Percentiles rank a stretch among this genome's conserved stretches.
Evolutionary conservation across 495 filamentous ascomycete genomes (phyloP).

Genomic region (Friedmanniomyces endolithicus): DNA sequence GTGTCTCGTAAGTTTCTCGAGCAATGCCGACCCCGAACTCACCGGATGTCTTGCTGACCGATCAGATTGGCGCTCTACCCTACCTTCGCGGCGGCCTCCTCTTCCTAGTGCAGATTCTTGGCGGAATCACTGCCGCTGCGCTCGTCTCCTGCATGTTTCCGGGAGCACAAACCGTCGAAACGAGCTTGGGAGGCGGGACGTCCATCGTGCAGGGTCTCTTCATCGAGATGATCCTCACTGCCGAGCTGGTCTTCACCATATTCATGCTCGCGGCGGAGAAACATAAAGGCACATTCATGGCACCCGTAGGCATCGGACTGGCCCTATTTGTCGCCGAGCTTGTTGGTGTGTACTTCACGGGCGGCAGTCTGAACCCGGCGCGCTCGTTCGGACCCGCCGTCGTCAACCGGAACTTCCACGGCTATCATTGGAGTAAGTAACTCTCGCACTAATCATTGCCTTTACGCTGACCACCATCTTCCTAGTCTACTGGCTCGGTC

Average conservation of each 20-base stretch:
- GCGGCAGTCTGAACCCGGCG: conserved; percentile 61
- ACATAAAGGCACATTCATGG: conserved; percentile 65
- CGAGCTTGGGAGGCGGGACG: conserved; percentile 44
- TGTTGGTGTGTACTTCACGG: conserved; percentile 56
- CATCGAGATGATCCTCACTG: conserved; percentile 72
- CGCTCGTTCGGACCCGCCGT: conserved; percentile 60
- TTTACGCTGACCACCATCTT: neutral
- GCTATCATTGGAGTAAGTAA: conserved; percentile 62
- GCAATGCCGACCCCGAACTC: neutral
- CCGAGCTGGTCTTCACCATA: conserved; percentile 62
- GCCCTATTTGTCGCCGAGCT: conserved; percentile 11
- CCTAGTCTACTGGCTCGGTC: conserved; percentile 12
- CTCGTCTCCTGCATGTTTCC: conserved; percentile 53
- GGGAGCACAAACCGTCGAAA: conserved; percentile 47
- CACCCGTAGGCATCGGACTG: conserved; percentile 61
- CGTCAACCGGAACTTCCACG: conserved; percentile 49
- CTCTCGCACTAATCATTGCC: neutral
- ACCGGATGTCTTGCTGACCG: conserved; percentile 30
- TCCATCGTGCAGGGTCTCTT: conserved; percentile 55
- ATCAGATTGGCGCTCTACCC: conserved; percentile 43
- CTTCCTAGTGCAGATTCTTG: conserved; percentile 44
- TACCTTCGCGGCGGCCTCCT: conserved; percentile 39
- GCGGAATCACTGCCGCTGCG: conserved; percentile 47
- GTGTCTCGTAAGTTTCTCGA: neutral
- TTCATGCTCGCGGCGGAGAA: conserved; percentile 79